phyloP scores from a whole-genome alignment of 805 yeast species.

The Kurtzmaniella cleridarum region DNA sequence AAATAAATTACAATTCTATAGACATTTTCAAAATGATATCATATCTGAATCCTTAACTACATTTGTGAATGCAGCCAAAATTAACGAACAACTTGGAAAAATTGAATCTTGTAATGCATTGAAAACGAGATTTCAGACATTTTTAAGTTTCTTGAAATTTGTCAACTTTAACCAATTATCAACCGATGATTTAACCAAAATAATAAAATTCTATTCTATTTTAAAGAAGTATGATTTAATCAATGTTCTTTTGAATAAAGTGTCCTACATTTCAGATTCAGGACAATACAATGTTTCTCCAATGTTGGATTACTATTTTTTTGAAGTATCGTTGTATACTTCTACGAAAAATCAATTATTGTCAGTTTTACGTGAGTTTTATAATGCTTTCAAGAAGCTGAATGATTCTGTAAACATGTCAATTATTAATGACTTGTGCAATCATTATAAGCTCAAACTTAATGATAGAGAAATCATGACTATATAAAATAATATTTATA shows the following conservation, averaged over 20 bases:
- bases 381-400: slow-evolving; percentile 16
- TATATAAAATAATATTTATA: background rate
- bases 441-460: slow-evolving; percentile 1
- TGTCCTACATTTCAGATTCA: slow-evolving; percentile 1
- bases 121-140: slow-evolving; percentile 15
- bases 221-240: slow-evolving; percentile 17
- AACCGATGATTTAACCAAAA: slow-evolving; percentile 15
- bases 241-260: slow-evolving; percentile 17
- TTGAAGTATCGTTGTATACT: slow-evolving; percentile 2
- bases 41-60: slow-evolving; percentile 8
- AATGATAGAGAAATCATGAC: background rate
- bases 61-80: slow-evolving; percentile 10
- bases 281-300: slow-evolving; percentile 4
- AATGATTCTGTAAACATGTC: slow-evolving; percentile 19
- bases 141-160: slow-evolving; percentile 20
- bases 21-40: slow-evolving; percentile 1
- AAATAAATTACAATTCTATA: background rate
- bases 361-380: slow-evolving; percentile 17
- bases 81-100: slow-evolving; percentile 1
- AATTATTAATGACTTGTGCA: slow-evolving; percentile 9
- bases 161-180: slow-evolving; percentile 14
- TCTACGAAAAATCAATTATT: slow-evolving; percentile 13
- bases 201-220: slow-evolving; percentile 22
- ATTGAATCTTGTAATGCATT: background rate
- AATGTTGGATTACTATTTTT: slow-evolving; percentile 4